Evolutionary conservation across 179 eudicot genomes (phyloP), one percentile per base, ranked within the genome.

Genomic region (Camellia oleifera): DNA sequence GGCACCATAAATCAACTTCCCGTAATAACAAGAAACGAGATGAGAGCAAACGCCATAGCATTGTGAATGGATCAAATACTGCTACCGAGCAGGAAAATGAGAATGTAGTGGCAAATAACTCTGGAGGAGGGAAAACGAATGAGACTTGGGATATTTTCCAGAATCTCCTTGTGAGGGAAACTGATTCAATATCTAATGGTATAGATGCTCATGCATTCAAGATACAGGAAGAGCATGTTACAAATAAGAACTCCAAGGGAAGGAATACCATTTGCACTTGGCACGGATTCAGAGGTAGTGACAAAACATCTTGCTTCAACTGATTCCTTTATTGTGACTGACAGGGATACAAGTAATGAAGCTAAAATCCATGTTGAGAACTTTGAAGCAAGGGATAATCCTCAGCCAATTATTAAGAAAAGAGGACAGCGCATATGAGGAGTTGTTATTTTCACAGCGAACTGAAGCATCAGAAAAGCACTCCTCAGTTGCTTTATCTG

Each of bases 101-200:
- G 46, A 80, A 78, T 74, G 78, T n/a, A 63, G 45, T 18, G 6
- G 66, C 60, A 80, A 79, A 79, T 58, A 79, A 80, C 74, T 75
- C 81, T 70, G 84, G 69, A 26, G 88, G 75, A 58, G 85, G 80
- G 56, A 87, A 83, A 73, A 87, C 85, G 78, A 91, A 71, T 76
- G 90, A 83, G 81, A 85, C 85, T 57, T 94, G 98, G 98, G 92
- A 90, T 89, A 85, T 88, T 81, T 85, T 94, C 68, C 94, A 92
- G 82, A 88, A 92, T 76, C 89, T 94, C 26, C 84, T 92, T 76
- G 69, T 94, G 89, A 89, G 64, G 85, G 93, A 92, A 26, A 5
- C 83, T 17, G 93, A 90, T 23, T 76, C 92, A 0, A 81, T 79
- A 20, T 62, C 85, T 5, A 79, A 77, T 75, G 80, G 45, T 69